Conservation (phyloP, 345 rosid species). For the Laguncularia racemosa region DNA sequence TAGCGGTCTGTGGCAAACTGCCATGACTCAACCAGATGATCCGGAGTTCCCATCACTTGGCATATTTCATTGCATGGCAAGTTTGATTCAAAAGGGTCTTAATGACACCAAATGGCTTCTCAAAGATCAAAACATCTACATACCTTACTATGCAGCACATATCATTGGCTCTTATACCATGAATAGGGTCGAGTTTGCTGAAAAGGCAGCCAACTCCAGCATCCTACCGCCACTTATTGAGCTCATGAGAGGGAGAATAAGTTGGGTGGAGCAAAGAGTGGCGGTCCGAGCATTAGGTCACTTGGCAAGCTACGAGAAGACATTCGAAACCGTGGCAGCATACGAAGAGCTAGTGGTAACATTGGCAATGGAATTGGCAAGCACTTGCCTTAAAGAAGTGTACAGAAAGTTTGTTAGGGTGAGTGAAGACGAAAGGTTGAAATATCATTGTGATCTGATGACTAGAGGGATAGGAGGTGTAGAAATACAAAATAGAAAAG, state of each 20-base stretch:
- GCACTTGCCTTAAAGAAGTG: slow-evolving; percentile 36
- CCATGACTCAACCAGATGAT: slow-evolving; percentile 69
- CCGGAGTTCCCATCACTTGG: slow-evolving; percentile 76
- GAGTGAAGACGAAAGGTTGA: slow-evolving; percentile 39
- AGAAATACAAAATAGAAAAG: slow-evolving; percentile 53
- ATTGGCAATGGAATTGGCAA: slow-evolving; percentile 45
- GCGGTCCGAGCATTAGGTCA: slow-evolving; percentile 76
- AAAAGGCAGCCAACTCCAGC: slow-evolving; percentile 42
- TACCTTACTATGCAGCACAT: slow-evolving; percentile 87
- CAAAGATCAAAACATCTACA: slow-evolving; percentile 68
- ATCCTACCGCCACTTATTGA: slow-evolving; percentile 54
- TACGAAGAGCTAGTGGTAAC: slow-evolving; percentile 45
- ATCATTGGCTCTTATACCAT: slow-evolving; percentile 75
- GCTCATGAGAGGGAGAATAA: slow-evolving; percentile 70
- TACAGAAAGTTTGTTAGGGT: slow-evolving; percentile 42
- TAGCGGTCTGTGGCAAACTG: slow-evolving; percentile 66
- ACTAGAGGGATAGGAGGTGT: slow-evolving; percentile 65
- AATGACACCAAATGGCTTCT: slow-evolving; percentile 55
- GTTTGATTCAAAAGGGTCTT: slow-evolving; percentile 44
- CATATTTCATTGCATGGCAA: slow-evolving; percentile 67
- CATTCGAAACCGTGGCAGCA: slow-evolving; percentile 43
- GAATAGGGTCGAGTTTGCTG: slow-evolving; percentile 54
- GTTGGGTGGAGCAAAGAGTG: slow-evolving; percentile 89
- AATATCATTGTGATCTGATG: slow-evolving; percentile 68
- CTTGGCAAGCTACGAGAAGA: slow-evolving; percentile 54